Base-by-base conservation (phyloP, 2,329 filamentous ascomycete genomes). In the Colletotrichum sp. region DNA sequence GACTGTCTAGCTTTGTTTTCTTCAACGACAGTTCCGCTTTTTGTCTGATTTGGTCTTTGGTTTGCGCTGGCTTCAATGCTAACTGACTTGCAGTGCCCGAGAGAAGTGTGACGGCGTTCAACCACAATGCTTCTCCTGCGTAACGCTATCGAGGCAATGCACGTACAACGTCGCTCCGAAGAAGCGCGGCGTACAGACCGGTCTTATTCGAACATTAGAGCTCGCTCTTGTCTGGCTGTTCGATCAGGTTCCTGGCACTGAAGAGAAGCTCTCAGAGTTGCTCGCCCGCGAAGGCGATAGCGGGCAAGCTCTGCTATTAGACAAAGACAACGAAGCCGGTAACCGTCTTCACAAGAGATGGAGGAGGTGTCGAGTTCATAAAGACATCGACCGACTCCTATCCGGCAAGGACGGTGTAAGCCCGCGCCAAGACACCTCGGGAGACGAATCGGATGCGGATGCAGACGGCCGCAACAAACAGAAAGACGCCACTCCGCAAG, bases 111-210 rank as follows among this genome's bases (percentile, higher is more conserved):
- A 95, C 80, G 94, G 94, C 18, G 86, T 87, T 13, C 91, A 92
- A 78, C 93, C 93, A 7, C 86, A 87, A 16, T 95, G 94, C 82
- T 91, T 90, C 63, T 93, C 93, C 4, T 95, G 94, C 84, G 87
- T 88, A 8, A 86, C 90, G 6, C 90, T 93, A 76, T 91, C 90
- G 70, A 88, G 94, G 65, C 83, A 87, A 39, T 96, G 94, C 82
- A 92, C 93, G 18, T 96, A 96, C 82, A 92, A 93, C 77, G 90
- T 93, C 70, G 92, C 92, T 70, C 92, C 93, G 9, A 95, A 95
- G 84, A 95, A 95, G 82, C 89, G 94, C 77, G 94, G 94, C 6
- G 91, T 96, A 13, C 94, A 94, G 79, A 94, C 94, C n/a, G 94
- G 94, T 18, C 95, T 96, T 80, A 93, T 96, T 71, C 90, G 94